Evolutionary conservation across 345 rosid species (phyloP), one percentile per base, ranked within the genome.

Genomic region (Aurinia saxatilis): DNA sequence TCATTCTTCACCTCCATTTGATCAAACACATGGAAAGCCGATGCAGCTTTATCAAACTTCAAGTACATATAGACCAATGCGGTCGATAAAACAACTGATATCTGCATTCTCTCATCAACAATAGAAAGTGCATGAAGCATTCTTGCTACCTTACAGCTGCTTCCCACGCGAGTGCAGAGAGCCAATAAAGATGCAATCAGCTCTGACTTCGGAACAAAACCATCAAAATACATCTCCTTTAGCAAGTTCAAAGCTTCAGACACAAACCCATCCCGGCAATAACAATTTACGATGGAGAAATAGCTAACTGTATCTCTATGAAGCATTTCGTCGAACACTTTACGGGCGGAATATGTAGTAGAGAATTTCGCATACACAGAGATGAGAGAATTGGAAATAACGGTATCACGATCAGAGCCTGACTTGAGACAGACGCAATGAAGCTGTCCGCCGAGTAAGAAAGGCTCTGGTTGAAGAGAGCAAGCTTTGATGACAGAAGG

Each of bases 401-500:
- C 76, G 3, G 73, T 48, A 49, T 84, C 76, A 4, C 61, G 39
- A 50, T 57, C 50, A 30, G 78, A 70, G 8, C 84, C 84, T 8
- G 86, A 60, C 53, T 84, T 84, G 68, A 78, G 42, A 39, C 57
- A 76, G 10, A 70, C 8, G 59, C 67, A 54, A 25, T 80, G 83
- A 51, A 81, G 71, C 57, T 81, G 84, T 11, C 55, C 30, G 61
- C 74, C 86, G 14, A 69, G 70, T 49, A 64, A 37, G 7, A 33
- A 54, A 33, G 71, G 50, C 45, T 55, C 52, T 0, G 49, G 40
- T 17, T 67, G 37, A 27, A 57, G 57, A 59, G 77, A 63, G 64
- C 75, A 78, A 15, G 87, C 84, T 75, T 74, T 81, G 76, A 78
- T 65, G 10, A 84, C 35, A 6, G 82, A 74, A 39, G 84, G 84